phyloP scores from a whole-genome alignment of 176 grass and related monocot species.

The Triticum monococcum region DNA sequence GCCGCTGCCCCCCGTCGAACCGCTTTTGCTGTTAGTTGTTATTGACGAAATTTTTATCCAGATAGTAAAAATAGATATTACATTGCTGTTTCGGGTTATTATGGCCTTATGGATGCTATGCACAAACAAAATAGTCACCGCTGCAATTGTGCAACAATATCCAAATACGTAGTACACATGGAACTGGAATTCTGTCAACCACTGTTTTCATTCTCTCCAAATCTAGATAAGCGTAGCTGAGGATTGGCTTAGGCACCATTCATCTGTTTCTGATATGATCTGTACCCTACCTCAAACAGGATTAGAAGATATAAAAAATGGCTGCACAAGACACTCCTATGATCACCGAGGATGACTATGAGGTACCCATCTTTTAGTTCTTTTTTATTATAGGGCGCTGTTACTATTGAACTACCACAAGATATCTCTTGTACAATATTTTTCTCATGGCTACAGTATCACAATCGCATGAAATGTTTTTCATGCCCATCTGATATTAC shows the following conservation, averaged over 20 bases:
- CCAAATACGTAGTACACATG: not conserved
- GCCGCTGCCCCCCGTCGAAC: too few species aligned
- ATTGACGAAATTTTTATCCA: too few species aligned
- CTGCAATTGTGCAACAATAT: not conserved
- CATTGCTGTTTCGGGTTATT: not conserved
- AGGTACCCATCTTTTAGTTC: slow-evolving; percentile 29
- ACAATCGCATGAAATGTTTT: not conserved
- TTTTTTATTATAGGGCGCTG: not conserved
- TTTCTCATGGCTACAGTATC: not conserved
- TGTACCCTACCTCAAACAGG: not conserved
- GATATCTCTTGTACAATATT: not conserved
- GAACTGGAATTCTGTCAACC: not conserved
- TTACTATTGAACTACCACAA: not conserved
- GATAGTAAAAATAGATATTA: too few species aligned
- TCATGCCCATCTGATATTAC: not conserved
- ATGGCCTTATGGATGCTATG: not conserved
- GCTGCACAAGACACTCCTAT: slow-evolving; percentile 45
- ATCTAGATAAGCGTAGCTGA: not conserved
- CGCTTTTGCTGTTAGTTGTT: too few species aligned
- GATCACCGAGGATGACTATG: slow-evolving; percentile 62
- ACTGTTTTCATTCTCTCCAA: not conserved
- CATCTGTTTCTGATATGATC: not conserved
- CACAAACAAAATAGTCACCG: not conserved
- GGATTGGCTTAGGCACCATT: not conserved
- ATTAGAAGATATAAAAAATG: slow-evolving; percentile 13